A percentile compares a stretch with the other conserved stretches of the same genome.
phyloP scores from a whole-genome alignment of 2,329 filamentous ascomycete species.

The Aspergillus fumigatus region DNA sequence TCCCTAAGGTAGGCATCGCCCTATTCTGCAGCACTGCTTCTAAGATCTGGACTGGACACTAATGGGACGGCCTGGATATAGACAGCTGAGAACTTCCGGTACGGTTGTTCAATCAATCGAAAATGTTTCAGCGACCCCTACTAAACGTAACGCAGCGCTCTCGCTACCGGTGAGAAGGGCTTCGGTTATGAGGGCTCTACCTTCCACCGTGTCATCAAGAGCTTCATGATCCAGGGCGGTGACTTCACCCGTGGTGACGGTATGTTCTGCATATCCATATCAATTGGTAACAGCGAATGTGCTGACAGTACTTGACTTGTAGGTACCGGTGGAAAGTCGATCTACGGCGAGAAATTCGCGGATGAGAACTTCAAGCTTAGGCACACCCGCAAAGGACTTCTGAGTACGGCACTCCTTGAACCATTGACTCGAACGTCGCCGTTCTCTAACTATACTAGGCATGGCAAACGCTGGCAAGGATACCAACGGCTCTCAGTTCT shows the following conservation, averaged over 20 bases:
- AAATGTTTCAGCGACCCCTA: slow-evolving; percentile 4
- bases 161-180: slow-evolving; percentile 64
- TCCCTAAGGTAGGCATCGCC: slow-evolving; percentile 51
- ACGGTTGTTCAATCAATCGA: slow-evolving; percentile 12
- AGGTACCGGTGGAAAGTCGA: slow-evolving; percentile 64
- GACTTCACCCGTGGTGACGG: slow-evolving; percentile 62
- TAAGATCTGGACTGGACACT: background rate
- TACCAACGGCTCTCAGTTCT: slow-evolving; percentile 64
- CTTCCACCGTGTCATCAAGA: slow-evolving; percentile 67
- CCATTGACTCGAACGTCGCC: background rate
- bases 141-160: slow-evolving; percentile 36
- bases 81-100: slow-evolving; percentile 64
- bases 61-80: slow-evolving; percentile 24
- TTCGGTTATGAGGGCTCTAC: slow-evolving; percentile 62
- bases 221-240: slow-evolving; percentile 68
- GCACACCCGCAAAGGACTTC: slow-evolving; percentile 60
- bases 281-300: background rate
- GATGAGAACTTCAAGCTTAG: slow-evolving; percentile 71
- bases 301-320: slow-evolving; percentile 6
- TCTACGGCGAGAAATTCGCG: slow-evolving; percentile 62
- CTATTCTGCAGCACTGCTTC: background rate
- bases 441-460: slow-evolving; percentile 34
- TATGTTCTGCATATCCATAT: slow-evolving; percentile 16
- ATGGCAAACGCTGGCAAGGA: slow-evolving; percentile 64
- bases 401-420: slow-evolving; percentile 45